These are phyloP conservation scores for Huntiella omanensis DNA, from an alignment of 2,329 filamentous ascomycete genomes.

Conservation along the genomic window DNA sequence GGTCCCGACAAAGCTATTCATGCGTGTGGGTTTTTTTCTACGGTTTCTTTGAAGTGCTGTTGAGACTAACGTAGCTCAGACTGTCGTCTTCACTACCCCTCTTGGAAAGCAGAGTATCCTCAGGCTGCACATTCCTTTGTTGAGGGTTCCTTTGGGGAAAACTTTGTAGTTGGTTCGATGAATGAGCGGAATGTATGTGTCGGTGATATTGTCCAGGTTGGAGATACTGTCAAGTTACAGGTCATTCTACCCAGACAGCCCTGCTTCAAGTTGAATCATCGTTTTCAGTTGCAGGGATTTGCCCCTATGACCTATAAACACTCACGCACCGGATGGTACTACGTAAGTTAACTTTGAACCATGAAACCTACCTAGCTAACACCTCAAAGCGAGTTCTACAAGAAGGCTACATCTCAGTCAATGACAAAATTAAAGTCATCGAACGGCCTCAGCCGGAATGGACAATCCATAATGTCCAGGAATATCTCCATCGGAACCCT, in stretches of 20 bases:
- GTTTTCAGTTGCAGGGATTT: slow-evolving; percentile 44
- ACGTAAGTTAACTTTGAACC: slow-evolving; percentile 15
- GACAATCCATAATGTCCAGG: slow-evolving; percentile 44
- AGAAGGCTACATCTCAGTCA: slow-evolving; percentile 33
- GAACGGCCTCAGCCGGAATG: slow-evolving; percentile 37
- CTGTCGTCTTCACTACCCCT: slow-evolving; percentile 37
- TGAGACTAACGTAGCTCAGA: slow-evolving; percentile 22
- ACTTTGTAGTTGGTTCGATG: slow-evolving; percentile 36
- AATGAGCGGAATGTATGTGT: slow-evolving; percentile 49
- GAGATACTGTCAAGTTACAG: slow-evolving; percentile 32
- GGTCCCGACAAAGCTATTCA: slow-evolving; percentile 45
- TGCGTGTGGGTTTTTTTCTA: slow-evolving; percentile 24
- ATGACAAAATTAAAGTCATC: slow-evolving; percentile 37
- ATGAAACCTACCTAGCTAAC: background rate
- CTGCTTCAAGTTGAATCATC: slow-evolving; percentile 51
- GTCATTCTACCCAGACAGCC: slow-evolving; percentile 43
- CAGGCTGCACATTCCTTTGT: slow-evolving; percentile 30
- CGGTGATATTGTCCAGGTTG: slow-evolving; percentile 38
- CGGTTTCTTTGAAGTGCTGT: background rate
- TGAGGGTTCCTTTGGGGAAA: slow-evolving; percentile 45
- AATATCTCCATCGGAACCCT: slow-evolving; percentile 38
- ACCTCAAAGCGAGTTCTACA: slow-evolving; percentile 27
- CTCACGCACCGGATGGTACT: slow-evolving; percentile 47
- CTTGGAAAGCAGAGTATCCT: slow-evolving; percentile 35
- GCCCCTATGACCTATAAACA: slow-evolving; percentile 35